Percentiles rank a stretch among this genome's conserved stretches.
These are phyloP conservation scores for Epichloe typhina DNA, from an alignment of 2,329 filamentous ascomycete species.

Conservation along the genomic window DNA sequence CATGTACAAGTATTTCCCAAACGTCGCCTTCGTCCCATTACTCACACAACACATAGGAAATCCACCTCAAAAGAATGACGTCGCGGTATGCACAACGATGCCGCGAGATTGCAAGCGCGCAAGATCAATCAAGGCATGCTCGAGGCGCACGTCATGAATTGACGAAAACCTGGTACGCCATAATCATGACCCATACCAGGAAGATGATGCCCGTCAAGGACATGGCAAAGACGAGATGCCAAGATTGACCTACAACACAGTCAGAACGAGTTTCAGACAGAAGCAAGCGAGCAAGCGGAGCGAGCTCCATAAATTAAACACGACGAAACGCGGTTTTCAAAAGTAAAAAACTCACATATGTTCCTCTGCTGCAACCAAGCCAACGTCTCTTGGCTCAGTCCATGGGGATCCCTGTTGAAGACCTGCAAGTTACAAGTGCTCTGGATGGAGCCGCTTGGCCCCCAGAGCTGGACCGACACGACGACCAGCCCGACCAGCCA, in stretches of 20 bases:
- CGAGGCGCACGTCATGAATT: slow-evolving; percentile 16
- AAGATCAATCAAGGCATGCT: not conserved
- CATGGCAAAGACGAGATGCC: slow-evolving; percentile 53
- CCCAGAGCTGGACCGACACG: slow-evolving; percentile 49
- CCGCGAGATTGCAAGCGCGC: too few relatives aligned
- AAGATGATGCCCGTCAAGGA: slow-evolving; percentile 46
- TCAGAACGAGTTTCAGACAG: slow-evolving; percentile 7
- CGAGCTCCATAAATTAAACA: not conserved
- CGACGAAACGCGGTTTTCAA: not conserved
- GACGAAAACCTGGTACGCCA: slow-evolving; percentile 52
- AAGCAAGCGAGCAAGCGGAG: not conserved
- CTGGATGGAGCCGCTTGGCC: slow-evolving; percentile 43
- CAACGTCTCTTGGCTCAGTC: slow-evolving; percentile 40
- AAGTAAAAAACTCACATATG: slow-evolving; percentile 39
- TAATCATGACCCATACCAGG: slow-evolving; percentile 55
- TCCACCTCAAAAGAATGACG: not conserved
- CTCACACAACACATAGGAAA: not conserved
- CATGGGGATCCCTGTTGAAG: slow-evolving; percentile 34
- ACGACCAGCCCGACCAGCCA: slow-evolving; percentile 55
- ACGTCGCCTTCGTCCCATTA: not conserved
- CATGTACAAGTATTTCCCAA: not conserved
- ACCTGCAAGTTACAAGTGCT: slow-evolving; percentile 46
- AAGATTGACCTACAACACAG: slow-evolving; percentile 36
- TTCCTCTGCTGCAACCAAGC: slow-evolving; percentile 51
- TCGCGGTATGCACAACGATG: not conserved